Evolutionary conservation across 768 basidiomycete species (phyloP).

Genomic region (Hericium rajendrae): DNA sequence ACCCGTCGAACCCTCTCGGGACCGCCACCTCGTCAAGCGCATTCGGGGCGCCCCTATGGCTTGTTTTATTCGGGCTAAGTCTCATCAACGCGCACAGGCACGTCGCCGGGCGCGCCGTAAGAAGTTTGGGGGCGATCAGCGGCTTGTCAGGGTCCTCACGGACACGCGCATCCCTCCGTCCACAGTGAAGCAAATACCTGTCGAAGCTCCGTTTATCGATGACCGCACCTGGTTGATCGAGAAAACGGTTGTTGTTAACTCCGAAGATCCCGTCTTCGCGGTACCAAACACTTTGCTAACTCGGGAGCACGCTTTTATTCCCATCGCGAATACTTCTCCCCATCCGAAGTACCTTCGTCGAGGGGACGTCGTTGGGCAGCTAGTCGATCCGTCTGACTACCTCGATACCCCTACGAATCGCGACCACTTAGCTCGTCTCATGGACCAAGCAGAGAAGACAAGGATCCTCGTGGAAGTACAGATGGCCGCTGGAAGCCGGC

Average conservation of each 20-base stretch:
- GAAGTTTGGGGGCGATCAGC: background rate
- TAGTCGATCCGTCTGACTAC: background rate
- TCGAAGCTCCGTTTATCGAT: background rate
- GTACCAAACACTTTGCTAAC: background rate
- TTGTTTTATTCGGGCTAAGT: background rate
- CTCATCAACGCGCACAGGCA: background rate
- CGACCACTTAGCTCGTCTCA: no score
- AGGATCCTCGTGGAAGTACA: no score
- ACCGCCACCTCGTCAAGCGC: conserved; percentile 16
- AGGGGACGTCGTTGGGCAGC: no score
- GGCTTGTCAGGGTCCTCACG: background rate
- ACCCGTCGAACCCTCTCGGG: conserved; percentile 15
- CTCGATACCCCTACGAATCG: background rate
- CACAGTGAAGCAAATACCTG: background rate
- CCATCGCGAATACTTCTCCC: background rate
- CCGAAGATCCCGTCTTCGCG: no score
- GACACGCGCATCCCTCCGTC: conserved; percentile 1
- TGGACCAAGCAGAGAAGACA: no score
- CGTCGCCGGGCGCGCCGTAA: background rate
- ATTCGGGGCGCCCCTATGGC: background rate
- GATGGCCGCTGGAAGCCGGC: no score
- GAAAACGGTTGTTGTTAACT: no score
- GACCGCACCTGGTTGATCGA: no score
- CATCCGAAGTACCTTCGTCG: background rate
- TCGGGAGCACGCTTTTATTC: background rate